These are phyloP conservation scores for Kentomonas sorsogonicus DNA, from an alignment of 208 protist species.

Conservation along the genomic window DNA sequence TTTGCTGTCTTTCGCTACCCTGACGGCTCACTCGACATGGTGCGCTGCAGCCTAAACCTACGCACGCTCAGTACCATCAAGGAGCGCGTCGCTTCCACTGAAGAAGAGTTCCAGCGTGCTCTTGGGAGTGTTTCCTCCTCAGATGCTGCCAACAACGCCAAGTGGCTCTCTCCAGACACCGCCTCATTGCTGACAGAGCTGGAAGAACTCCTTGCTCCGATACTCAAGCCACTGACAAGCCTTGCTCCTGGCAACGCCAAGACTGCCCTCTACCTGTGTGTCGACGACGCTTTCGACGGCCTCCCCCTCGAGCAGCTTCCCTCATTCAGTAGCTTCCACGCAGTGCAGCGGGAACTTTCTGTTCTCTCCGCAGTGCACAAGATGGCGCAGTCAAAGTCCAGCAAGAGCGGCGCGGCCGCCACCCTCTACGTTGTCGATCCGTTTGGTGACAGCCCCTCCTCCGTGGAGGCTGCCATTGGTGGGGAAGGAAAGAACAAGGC, in stretches of 20 bases:
- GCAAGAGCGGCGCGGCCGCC: neutral
- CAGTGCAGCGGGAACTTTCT: slow-evolving; percentile 58
- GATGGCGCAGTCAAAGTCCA: slow-evolving; percentile 10
- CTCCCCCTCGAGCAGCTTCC: slow-evolving; percentile 58
- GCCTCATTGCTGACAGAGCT: too few relatives aligned
- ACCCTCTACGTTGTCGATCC: slow-evolving; percentile 52
- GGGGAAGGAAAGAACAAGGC: slow-evolving; percentile 25
- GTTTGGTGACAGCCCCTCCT: slow-evolving; percentile 46
- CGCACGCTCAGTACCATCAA: too few relatives aligned
- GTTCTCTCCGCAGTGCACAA: slow-evolving; percentile 34
- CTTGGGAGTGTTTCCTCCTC: too few relatives aligned
- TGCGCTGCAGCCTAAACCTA: slow-evolving; percentile 22
- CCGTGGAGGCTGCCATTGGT: slow-evolving; percentile 25
- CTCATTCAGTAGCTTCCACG: slow-evolving; percentile 31
- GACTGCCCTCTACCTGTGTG: slow-evolving; percentile 56
- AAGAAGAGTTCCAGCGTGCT: too few relatives aligned
- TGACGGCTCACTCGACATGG: slow-evolving; percentile 39
- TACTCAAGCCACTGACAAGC: too few relatives aligned
- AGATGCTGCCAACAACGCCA: too few relatives aligned
- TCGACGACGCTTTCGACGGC: slow-evolving; percentile 55
- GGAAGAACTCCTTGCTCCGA: too few relatives aligned
- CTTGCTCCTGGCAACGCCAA: slow-evolving; percentile 32
- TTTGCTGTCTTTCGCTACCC: slow-evolving; percentile 46
- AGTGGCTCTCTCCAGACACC: too few relatives aligned
- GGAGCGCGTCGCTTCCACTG: too few relatives aligned